Conservation (phyloP, 352 stramenopile species). For the Thalassiosira ordinaria region DNA sequence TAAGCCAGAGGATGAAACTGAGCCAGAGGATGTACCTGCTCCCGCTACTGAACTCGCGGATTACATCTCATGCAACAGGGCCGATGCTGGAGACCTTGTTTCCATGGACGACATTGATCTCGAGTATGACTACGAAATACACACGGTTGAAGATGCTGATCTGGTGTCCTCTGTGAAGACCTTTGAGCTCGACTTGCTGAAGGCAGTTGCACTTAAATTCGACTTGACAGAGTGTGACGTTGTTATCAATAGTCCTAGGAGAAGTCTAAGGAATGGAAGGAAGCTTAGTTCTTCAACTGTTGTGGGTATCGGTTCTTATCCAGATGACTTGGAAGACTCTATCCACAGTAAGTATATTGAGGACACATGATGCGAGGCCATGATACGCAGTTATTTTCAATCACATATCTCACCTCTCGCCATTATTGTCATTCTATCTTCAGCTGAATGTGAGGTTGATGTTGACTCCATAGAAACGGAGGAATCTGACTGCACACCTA, state of each 20-base stretch:
- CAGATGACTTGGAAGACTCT: slow-evolving; percentile 12
- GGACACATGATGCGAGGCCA: no score
- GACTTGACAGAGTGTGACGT: slow-evolving; percentile 8
- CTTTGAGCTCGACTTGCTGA: slow-evolving; percentile 25
- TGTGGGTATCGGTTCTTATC: slow-evolving; percentile 32
- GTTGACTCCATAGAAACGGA: slow-evolving; percentile 1
- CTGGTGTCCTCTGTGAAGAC: background rate
- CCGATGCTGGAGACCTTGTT: slow-evolving; percentile 1
- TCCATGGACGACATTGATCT: slow-evolving; percentile 12
- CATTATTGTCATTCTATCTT: no score
- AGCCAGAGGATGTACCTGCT: background rate
- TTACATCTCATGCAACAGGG: slow-evolving; percentile 26
- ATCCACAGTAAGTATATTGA: slow-evolving; percentile 20
- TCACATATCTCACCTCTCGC: no score
- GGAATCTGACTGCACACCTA: slow-evolving; percentile 19
- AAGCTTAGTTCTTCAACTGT: slow-evolving; percentile 1
- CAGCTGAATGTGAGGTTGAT: slow-evolving; percentile 9
- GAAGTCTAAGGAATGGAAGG: slow-evolving; percentile 3
- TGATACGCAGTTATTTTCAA: no score
- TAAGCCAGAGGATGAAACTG: background rate
- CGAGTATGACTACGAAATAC: slow-evolving; percentile 36
- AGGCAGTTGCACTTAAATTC: slow-evolving; percentile 19
- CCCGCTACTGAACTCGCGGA: no score
- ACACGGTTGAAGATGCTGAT: slow-evolving; percentile 18
- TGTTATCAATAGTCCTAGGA: slow-evolving; percentile 11